Conservation (phyloP, 805 yeast genomes). For the Saccharomycopsis javanensis region DNA sequence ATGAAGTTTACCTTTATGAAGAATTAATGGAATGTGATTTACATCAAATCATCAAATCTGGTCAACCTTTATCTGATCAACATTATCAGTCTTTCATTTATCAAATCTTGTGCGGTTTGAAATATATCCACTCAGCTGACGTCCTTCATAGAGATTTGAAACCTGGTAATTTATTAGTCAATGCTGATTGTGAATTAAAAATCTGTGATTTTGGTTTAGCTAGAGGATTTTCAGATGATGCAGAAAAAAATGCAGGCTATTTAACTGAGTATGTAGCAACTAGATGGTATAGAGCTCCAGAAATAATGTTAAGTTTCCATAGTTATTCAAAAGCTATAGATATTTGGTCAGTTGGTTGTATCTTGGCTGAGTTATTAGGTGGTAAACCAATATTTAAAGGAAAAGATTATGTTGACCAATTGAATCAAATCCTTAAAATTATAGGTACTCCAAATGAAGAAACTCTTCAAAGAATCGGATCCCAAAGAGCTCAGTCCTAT, state of each 20-base stretch:
- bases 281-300: conserved; percentile 98
- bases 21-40: conserved; percentile 98
- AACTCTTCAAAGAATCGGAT: conserved; percentile 61
- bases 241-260: conserved; percentile 29
- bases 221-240: conserved; percentile 48
- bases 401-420: conserved; percentile 90
- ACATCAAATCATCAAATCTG: conserved; percentile 93
- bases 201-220: conserved; percentile 96
- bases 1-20: conserved; percentile 88
- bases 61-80: conserved; percentile 87
- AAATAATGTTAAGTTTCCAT: conserved; percentile 89
- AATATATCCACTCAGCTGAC: conserved; percentile 85
- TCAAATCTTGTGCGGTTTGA: conserved; percentile 78
- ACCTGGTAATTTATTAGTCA: conserved; percentile 80
- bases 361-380: conserved; percentile 85
- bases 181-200: conserved; percentile 63
- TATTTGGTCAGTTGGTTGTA: conserved; percentile 97
- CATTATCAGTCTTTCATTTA: conserved; percentile 91
- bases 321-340: conserved; percentile 95
- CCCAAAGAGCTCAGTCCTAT: conserved; percentile 84
- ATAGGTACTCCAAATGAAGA: conserved; percentile 87
- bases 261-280: conserved; percentile 90
- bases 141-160: conserved; percentile 88
- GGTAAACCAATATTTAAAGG: conserved; percentile 91
- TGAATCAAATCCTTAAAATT: conserved; percentile 75